Percentiles rank a stretch among this genome's conserved stretches.
Conservation (phyloP, 169 alveolate species). For the Neospora caninum region DNA sequence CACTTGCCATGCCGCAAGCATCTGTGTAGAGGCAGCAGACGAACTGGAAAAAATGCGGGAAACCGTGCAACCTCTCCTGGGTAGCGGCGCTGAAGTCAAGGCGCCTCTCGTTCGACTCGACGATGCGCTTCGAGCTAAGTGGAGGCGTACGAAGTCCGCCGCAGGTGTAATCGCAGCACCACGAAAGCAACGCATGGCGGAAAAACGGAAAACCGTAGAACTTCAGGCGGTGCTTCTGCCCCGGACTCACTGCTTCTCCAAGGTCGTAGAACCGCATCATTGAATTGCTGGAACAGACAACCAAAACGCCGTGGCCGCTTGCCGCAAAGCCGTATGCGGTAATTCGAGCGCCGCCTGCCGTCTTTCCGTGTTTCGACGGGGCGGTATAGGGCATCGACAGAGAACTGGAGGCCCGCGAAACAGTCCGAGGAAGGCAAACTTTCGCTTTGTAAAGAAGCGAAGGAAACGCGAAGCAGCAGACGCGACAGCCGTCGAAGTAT, state of each 20-base stretch:
- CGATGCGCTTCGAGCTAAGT: too few species aligned
- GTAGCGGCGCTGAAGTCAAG: neutral
- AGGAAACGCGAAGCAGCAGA: slow-evolving; percentile 36
- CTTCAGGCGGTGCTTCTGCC: neutral
- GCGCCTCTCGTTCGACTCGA: neutral
- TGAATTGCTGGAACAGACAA: slow-evolving; percentile 62
- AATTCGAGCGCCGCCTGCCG: neutral
- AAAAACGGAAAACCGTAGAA: too few species aligned
- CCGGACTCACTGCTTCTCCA: neutral
- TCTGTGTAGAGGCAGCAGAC: too few species aligned
- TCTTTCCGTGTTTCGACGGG: neutral
- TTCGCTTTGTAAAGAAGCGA: neutral
- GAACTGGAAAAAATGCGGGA: too few species aligned
- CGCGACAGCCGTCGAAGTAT: neutral
- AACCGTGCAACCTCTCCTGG: neutral
- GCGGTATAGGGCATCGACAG: neutral
- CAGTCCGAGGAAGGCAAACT: slow-evolving; percentile 10
- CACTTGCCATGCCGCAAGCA: too few species aligned
- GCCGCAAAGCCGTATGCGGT: slow-evolving; percentile 54
- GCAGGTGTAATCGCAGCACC: too few species aligned
- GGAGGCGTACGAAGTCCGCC: too few species aligned
- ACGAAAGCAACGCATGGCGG: too few species aligned
- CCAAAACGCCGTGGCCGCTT: slow-evolving; percentile 24
- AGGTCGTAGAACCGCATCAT: slow-evolving; percentile 52
- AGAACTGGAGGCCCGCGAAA: neutral